Percentiles rank a stretch among this genome's conserved stretches.
Conservation (phyloP, 2,329 filamentous ascomycete species). For the Septoria linicola region DNA sequence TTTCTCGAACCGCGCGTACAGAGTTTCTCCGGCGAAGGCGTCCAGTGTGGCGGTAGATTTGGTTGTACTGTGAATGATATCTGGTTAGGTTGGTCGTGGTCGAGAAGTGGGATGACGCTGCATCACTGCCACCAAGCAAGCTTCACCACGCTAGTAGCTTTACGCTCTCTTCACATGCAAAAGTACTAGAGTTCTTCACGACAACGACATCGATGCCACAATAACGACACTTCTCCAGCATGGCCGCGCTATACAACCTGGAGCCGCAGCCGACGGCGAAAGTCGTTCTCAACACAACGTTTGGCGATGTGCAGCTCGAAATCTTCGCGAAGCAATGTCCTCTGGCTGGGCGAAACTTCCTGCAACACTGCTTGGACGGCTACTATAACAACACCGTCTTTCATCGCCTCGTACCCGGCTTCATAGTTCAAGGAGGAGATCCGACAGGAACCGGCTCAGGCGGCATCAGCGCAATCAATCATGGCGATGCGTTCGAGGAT, state of each 20-base stretch:
- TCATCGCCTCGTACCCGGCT: slow-evolving; percentile 86
- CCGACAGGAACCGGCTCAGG: slow-evolving; percentile 90
- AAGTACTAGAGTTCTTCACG: background rate
- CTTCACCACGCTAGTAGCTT: slow-evolving; percentile 3
- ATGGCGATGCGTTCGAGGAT: slow-evolving; percentile 77
- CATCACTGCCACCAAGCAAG: no score
- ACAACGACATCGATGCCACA: slow-evolving; percentile 4
- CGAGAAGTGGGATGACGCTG: slow-evolving; percentile 6
- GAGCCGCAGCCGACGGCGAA: slow-evolving; percentile 93
- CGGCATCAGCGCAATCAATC: slow-evolving; percentile 88
- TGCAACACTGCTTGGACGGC: slow-evolving; percentile 90
- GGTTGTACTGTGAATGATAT: background rate
- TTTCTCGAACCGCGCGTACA: slow-evolving; percentile 38
- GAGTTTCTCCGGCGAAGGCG: slow-evolving; percentile 20
- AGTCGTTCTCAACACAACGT: slow-evolving; percentile 83
- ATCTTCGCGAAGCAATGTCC: slow-evolving; percentile 95
- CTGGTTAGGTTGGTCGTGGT: slow-evolving; percentile 2
- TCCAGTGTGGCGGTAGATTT: slow-evolving; percentile 5
- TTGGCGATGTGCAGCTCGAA: slow-evolving; percentile 85
- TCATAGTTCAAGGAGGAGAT: slow-evolving; percentile 92
- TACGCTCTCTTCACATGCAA: slow-evolving; percentile 21
- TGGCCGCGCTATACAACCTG: slow-evolving; percentile 91
- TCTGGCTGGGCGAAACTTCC: slow-evolving; percentile 87
- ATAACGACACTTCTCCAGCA: slow-evolving; percentile 41
- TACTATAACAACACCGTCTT: slow-evolving; percentile 95